Evolutionary conservation across 345 rosid species (phyloP), one percentile per base, ranked within the genome.

Genomic region (Gossypium sturtianum): DNA sequence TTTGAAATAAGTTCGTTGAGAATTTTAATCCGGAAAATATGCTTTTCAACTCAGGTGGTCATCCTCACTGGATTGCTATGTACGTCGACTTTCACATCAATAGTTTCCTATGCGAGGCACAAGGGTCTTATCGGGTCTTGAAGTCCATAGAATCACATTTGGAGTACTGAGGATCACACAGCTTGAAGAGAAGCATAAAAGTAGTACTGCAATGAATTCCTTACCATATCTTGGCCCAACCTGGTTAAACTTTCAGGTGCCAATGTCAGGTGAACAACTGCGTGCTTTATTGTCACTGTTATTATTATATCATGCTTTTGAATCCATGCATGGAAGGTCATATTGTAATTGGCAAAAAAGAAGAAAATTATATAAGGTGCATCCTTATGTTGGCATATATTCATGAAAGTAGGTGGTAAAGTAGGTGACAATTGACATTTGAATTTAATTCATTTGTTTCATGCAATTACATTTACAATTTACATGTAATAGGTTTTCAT

Each of bases 91-190:
- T 88, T 86, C 87, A 61, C 84, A 15, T 29, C 81, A 17, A 79
- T 88, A 38, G 82, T 84, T 53, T 80, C 86, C 20, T 88, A 88
- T 66, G 94, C 94, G 22, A 87, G 91, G 56, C 82, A 84, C 68
- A 88, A 85, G 74, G 90, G 92, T 70, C 82, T 90, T 56, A 87
- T 90, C 52, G 88, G 89, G 51, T 82, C 94, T 17, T 58, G 63
- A 58, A 58, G 63, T 12, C 3, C 29, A 2, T 44, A 61, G 8
- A 75, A 51, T 57, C 71, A 68, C 7, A 51, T 29, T 41, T 25
- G 45, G 5, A 19, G 43, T 3, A 17, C 5, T 15, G 3, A 34
- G 61, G 13, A 13, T 66, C 41, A 34, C 7, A 29, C 4, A 9
- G 15, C 23, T 66, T 43, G 20, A 52, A 16, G 12, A 6, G 57